Conservation (phyloP, 257 asterid species). For the Primulina eburnea region DNA sequence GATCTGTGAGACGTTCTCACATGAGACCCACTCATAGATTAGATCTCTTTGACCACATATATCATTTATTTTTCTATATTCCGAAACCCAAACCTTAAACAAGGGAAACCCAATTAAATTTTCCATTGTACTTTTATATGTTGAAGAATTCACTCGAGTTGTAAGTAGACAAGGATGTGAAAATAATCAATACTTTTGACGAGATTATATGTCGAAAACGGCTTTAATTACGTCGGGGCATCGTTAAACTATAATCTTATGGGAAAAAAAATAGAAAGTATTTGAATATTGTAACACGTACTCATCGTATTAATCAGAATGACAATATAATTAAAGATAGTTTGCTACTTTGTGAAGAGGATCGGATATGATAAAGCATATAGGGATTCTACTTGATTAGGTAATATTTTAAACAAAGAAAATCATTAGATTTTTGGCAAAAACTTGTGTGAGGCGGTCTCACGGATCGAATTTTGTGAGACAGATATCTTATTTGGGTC, state of each 20-base stretch:
- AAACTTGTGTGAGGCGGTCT: too few species aligned
- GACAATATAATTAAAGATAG: not conserved
- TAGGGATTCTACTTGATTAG: not conserved
- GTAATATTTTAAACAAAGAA: not conserved
- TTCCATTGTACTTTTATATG: not conserved
- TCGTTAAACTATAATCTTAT: not conserved
- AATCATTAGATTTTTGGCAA: not conserved
- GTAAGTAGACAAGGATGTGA: not conserved
- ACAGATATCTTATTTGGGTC: too few species aligned
- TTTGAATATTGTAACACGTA: not conserved
- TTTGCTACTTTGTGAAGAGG: not conserved
- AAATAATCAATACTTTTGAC: too few species aligned
- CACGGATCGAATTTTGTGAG: too few species aligned
- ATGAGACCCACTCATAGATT: too few species aligned
- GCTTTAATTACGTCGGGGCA: not conserved
- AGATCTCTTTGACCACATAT: too few species aligned
- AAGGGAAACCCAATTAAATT: conserved; percentile 15
- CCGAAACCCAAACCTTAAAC: conserved; percentile 21
- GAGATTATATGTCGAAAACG: not conserved
- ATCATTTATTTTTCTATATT: not conserved
- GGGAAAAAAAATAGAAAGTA: not conserved
- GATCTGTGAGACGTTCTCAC: too few species aligned
- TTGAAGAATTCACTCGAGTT: not conserved
- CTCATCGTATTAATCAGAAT: not conserved
- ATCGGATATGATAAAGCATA: not conserved